phyloP scores from a whole-genome alignment of 441 rosid species.

The Pelargonium myrrhifolium region DNA sequence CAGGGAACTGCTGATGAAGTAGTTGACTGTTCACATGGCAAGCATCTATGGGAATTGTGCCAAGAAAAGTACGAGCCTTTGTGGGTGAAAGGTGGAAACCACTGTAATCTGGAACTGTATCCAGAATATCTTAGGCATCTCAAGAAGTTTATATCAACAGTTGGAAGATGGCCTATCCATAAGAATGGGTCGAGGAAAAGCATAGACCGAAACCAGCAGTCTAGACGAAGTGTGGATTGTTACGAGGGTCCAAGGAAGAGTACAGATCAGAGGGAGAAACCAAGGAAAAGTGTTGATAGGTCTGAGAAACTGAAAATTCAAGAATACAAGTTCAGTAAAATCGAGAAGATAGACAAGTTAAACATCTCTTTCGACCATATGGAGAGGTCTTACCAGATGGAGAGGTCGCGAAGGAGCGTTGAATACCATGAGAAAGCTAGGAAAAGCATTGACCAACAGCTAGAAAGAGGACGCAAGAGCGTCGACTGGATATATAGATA shows the following conservation, averaged over 20 bases:
- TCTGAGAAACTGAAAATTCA: conserved; percentile 44
- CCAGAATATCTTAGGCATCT: conserved; percentile 61
- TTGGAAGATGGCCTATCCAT: conserved; percentile 43
- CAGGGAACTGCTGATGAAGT: conserved; percentile 66
- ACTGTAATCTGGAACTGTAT: conserved; percentile 50
- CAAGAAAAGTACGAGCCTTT: conserved; percentile 60
- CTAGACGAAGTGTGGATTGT: conserved; percentile 52
- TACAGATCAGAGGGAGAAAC: conserved; percentile 45
- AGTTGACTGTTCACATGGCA: conserved; percentile 63
- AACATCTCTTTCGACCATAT: conserved; percentile 44
- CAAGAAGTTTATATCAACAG: conserved; percentile 48
- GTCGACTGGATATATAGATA: conserved; percentile 57
- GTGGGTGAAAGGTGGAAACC: conserved; percentile 62
- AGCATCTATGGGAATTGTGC: conserved; percentile 68
- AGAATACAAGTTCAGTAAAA: conserved; percentile 54
- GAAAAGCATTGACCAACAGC: conserved; percentile 31
- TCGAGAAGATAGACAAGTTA: conserved; percentile 49
- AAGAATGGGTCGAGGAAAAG: conserved; percentile 45
- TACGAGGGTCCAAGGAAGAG: conserved; percentile 49
- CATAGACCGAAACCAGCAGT: conserved; percentile 39
- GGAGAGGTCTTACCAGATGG: conserved; percentile 53
- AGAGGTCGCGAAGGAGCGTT: conserved; percentile 56
- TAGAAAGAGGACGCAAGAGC: conserved; percentile 53
- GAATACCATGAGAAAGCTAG: conserved; percentile 52
- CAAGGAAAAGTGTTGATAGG: conserved; percentile 44